A percentile compares a stretch with the other conserved stretches of the same genome.
phyloP scores from a whole-genome alignment of 1,284 basidiomycete species.

The Xerocomus nothofagi region DNA sequence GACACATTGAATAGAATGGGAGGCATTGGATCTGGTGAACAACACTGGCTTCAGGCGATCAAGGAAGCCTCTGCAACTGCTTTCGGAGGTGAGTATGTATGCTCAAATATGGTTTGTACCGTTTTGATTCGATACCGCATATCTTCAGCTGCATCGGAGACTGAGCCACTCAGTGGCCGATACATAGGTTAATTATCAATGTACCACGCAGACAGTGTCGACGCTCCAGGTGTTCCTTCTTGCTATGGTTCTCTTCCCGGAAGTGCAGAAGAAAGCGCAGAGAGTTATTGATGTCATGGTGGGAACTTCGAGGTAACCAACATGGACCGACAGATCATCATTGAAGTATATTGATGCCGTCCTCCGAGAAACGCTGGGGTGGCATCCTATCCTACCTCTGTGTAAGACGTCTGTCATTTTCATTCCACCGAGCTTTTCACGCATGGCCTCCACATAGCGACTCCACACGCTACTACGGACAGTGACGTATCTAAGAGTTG shows the following conservation, averaged over 20 bases:
- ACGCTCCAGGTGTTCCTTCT: constrained; percentile 40
- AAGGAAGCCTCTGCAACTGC: constrained; percentile 21
- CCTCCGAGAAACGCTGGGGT: constrained; percentile 25
- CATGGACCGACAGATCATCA: constrained; percentile 18
- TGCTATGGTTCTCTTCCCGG: constrained; percentile 43
- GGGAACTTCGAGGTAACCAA: constrained; percentile 18
- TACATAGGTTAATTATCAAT: background rate
- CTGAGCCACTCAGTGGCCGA: background rate
- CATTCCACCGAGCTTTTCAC: background rate
- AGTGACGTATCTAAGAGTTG: constrained; percentile 30
- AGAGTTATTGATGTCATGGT: constrained; percentile 30
- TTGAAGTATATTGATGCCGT: constrained; percentile 25
- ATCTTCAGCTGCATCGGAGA: constrained; percentile 21
- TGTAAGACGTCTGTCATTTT: constrained; percentile 15
- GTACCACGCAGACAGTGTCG: constrained; percentile 36
- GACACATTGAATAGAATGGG: constrained; percentile 11
- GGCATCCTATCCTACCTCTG: constrained; percentile 21
- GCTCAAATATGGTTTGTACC: background rate
- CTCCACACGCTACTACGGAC: constrained; percentile 20
- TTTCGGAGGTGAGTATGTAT: constrained; percentile 15
- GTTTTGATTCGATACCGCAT: background rate
- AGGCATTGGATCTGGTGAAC: background rate
- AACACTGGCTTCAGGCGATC: constrained; percentile 9
- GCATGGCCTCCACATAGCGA: constrained; percentile 4
- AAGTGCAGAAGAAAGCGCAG: constrained; percentile 40